Conservation (phyloP, 169 alveolate genomes). For the Cyclospora cayetanensis region DNA sequence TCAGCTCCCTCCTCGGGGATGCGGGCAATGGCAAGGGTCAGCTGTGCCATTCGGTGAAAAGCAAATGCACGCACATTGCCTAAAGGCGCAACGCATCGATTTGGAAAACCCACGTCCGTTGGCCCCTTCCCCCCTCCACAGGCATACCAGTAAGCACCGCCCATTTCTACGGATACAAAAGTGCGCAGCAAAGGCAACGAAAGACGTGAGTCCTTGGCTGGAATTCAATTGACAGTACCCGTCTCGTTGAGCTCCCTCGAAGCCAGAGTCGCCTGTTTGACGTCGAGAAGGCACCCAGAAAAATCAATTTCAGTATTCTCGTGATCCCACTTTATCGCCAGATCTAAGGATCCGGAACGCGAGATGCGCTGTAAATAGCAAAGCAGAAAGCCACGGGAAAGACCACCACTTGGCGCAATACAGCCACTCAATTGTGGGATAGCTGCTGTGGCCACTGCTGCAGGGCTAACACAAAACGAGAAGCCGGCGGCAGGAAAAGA, state of each 20-base stretch:
- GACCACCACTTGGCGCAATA: background rate
- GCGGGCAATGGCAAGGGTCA: background rate
- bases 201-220: too few relatives aligned
- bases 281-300: background rate
- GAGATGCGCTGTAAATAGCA: background rate
- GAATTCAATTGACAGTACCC: too few relatives aligned
- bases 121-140: too few relatives aligned
- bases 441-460: background rate
- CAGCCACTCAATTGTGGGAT: background rate
- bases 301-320: background rate
- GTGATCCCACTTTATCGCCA: slow-evolving; percentile 2
- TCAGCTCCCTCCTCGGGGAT: background rate
- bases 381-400: background rate
- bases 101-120: too few relatives aligned
- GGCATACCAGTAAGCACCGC: too few relatives aligned
- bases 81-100: too few relatives aligned
- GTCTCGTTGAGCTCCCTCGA: background rate
- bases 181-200: too few relatives aligned
- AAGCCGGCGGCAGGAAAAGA: background rate
- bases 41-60: background rate
- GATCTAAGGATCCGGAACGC: background rate
- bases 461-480: background rate
- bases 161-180: too few relatives aligned
- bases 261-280: background rate
- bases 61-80: slow-evolving; percentile 5